Evolutionary conservation across 148 eudicot genomes (phyloP), one percentile per base, ranked within the genome.

Genomic region (Cornus kousa): DNA sequence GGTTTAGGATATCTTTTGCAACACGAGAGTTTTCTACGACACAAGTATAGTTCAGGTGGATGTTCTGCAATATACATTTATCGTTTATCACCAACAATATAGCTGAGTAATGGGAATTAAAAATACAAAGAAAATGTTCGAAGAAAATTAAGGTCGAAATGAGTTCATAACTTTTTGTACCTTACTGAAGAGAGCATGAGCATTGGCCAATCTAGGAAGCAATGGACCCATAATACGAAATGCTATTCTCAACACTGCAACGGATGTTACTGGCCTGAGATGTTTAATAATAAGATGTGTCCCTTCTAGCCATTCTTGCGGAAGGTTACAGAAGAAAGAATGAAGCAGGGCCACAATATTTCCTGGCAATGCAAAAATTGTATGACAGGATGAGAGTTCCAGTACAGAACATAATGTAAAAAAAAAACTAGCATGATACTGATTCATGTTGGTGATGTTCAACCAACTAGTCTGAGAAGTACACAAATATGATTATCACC

Each of bases 271-370:
- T 55, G 98, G 99, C 79, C 90, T 87, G 48, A 96, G 94, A 86
- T 96, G 92, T 84, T 88, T 87, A 67, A 96, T 81, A 68, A 96
- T 86, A 39, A 91, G 88, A 74, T 92, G 94, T 50, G 98, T 86
- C 62, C 93, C 95, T 83, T 96, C 99, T 40, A 96, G 84, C 99
- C 99, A 96, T 83, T 96, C 98, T 82, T 90, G 95, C 66, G 99
- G 98, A 86, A 96, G 97, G 79, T 93, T 92, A 86, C 93, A 87
- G 77, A 90, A 93, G 89, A 93, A 91, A 68, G 98, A 80, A 83
- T 96, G 99, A 24, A 96, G 89, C 88, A 93, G 82, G 65, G 95
- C 94, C 77, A 91, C 91, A 71, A 89, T 80, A 77, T 90, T 96
- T 75, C 99, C 99, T 96, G 77, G 57, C 46, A 83, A 78, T 37